Conservation (phyloP, 352 stramenopile genomes). For the Phytophthora gonapodyides region DNA sequence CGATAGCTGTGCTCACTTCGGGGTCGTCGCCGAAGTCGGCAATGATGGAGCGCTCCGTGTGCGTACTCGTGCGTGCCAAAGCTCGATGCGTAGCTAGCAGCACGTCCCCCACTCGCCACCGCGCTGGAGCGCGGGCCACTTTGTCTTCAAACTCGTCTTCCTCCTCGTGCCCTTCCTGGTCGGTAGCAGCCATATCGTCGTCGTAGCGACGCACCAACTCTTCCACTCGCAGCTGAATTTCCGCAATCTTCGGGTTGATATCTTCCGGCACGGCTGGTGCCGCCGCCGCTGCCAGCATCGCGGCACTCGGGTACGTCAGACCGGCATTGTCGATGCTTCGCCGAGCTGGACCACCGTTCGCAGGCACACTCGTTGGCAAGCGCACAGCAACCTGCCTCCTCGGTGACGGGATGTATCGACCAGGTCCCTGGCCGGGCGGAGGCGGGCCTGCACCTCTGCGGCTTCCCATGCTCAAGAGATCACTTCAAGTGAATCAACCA, state of each 20-base stretch:
- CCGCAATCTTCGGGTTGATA: conserved; percentile 55
- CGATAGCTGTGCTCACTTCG: conserved; percentile 49
- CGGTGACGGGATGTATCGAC: conserved; percentile 23
- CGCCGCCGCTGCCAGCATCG: conserved; percentile 16
- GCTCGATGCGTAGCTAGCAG: conserved; percentile 66
- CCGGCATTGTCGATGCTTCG: not conserved
- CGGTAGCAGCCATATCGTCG: conserved; percentile 36
- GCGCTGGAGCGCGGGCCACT: conserved; percentile 34
- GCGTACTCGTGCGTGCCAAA: conserved; percentile 57
- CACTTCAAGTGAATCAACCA: conserved; percentile 13
- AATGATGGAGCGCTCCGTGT: conserved; percentile 57
- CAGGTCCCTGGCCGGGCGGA: conserved; percentile 14
- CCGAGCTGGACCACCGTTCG: not conserved
- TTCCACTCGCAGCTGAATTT: conserved; percentile 70
- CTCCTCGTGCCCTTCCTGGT: conserved; percentile 28
- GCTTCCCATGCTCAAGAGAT: conserved; percentile 20
- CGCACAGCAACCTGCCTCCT: conserved; percentile 21
- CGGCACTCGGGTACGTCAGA: conserved; percentile 15
- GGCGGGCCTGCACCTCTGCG: conserved; percentile 15
- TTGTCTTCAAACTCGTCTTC: conserved; percentile 38
- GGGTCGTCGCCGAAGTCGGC: conserved; percentile 60
- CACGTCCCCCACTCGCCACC: conserved; percentile 69
- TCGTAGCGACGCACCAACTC: conserved; percentile 75
- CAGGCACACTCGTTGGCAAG: conserved; percentile 17
- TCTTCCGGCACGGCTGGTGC: not conserved